Base-by-base conservation (phyloP, 2,329 filamentous ascomycete genomes). In the Eurotiales sp. region DNA sequence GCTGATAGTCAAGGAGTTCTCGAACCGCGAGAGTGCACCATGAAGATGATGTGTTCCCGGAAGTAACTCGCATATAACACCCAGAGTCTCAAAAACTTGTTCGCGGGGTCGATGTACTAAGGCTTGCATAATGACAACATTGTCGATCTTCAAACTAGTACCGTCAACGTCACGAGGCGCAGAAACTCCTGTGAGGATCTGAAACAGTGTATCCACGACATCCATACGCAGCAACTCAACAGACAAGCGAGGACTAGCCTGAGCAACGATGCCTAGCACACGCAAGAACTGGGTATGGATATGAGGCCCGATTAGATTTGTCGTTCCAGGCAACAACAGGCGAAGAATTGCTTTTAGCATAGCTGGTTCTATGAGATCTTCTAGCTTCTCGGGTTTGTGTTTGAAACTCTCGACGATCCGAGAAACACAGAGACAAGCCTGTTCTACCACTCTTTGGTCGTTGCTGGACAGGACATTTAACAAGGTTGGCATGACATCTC, bases 51-150 rank as follows among this genome's bases (percentile, higher is more conserved):
- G 84, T 14, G 92, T 76, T 45, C 82, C 85, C 1, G 92, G 91
- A 30, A 99, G 78, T 25, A 99, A 77, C 72, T 99, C 93, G 73
- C 93, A 96, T 57, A 99, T 90, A 57, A 99, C 90, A 66, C 97
- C 97, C 56, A 99, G 80, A 1, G 95, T 96, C 74, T 99, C 93
- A 60, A 92, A 93, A 15, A 99, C 88, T 70, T 99, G 93, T 59
- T 99, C 95, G 51, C 91, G 85, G 6, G 93, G 93, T 36, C 92
- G 85, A 65, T 97, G 93, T 47, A 99, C 96, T 56, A 99, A 78
- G 32, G 95, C 90, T 72, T 99, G 93, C 95, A 99, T 99, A 62
- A 99, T 93, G 41, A 99, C 83, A 50, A 97, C 92, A 64, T 90
- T 96, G 70, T 97, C 92, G 57, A 97, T 86, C 71, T 95, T 96